A percentile compares a stretch with the other conserved stretches of the same genome.
phyloP scores from a whole-genome alignment of 2,329 filamentous ascomycete genomes.

The Aspergillus ochraceus region DNA sequence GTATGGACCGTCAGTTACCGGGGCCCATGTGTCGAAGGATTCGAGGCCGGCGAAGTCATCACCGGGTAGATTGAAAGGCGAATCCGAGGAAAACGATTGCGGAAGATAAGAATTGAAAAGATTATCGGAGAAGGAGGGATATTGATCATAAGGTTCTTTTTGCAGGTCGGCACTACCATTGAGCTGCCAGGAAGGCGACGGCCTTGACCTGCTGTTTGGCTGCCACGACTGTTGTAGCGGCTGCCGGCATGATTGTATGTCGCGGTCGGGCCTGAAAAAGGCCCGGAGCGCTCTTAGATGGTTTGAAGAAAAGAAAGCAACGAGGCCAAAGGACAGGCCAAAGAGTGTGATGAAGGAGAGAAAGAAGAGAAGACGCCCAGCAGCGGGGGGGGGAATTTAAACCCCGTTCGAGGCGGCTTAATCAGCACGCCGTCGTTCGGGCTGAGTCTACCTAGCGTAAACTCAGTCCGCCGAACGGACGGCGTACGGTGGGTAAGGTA shows the following conservation, averaged over 20 bases:
- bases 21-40: conserved; percentile 6
- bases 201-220: background rate
- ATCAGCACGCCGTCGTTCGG: background rate
- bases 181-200: conserved; percentile 3
- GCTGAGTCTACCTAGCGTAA: background rate
- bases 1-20: background rate
- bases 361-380: background rate
- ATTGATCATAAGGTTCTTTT: background rate
- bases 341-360: background rate
- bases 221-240: background rate
- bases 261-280: conserved; percentile 7
- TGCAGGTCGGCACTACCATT: background rate
- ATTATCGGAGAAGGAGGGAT: background rate
- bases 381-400: background rate
- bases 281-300: conserved; percentile 2
- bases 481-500: background rate
- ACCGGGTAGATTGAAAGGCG: conserved; percentile 5
- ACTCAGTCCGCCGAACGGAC: background rate
- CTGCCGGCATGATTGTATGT: conserved; percentile 5
- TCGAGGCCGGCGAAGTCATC: conserved; percentile 8
- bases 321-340: background rate
- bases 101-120: background rate
- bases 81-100: conserved; percentile 3
- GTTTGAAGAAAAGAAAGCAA: background rate
- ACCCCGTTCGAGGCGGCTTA: background rate